Conservation (phyloP, 179 eudicot species). For the Carnegiea gigantea region DNA sequence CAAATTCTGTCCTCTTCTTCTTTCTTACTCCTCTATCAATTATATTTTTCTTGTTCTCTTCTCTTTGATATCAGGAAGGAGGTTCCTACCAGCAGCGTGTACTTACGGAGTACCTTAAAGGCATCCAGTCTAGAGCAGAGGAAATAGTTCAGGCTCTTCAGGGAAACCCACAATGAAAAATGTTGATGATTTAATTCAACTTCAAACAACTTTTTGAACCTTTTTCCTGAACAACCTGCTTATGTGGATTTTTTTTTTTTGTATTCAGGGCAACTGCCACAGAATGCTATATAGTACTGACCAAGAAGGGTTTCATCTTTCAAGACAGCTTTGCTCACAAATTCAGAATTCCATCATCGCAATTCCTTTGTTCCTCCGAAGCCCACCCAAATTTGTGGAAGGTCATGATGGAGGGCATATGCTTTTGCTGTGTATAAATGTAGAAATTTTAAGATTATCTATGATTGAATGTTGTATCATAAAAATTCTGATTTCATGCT, state of each 20-base stretch:
- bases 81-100: slow-evolving; percentile 94
- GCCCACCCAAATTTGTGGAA: background rate
- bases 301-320: background rate
- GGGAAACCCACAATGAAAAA: slow-evolving; percentile 41
- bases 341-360: background rate
- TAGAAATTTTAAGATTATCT: background rate
- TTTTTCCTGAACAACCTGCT: background rate
- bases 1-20: background rate
- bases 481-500: too few species aligned
- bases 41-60: slow-evolving; percentile 1
- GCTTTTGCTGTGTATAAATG: background rate
- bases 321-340: background rate
- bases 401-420: background rate
- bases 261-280: background rate
- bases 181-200: background rate
- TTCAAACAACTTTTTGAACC: background rate
- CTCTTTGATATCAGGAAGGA: slow-evolving; percentile 59
- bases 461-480: background rate
- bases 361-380: background rate
- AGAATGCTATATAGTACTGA: background rate
- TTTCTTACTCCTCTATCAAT: background rate
- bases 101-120: slow-evolving; percentile 78
- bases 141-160: slow-evolving; percentile 63
- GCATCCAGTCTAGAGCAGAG: slow-evolving; percentile 77
- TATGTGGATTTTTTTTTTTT: background rate